Evolutionary conservation across 2,329 filamentous ascomycete genomes (phyloP), one percentile per base, ranked within the genome.

Genomic region (Colletotrichum euphorbiae): DNA sequence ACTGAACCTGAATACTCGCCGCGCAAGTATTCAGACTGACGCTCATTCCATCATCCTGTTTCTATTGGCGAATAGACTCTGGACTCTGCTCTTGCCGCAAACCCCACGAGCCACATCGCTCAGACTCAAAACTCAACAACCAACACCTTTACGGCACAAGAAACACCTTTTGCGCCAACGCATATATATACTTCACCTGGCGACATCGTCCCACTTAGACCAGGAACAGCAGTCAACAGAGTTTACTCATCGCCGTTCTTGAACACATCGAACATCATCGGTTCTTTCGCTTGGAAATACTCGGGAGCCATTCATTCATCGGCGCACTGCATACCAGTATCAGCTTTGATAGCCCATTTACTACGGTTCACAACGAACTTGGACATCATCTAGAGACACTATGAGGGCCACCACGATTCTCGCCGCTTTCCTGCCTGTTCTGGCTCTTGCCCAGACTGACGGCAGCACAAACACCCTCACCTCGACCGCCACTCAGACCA

Each of bases 341-440:
- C 71, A 71, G 71, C 73, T 72, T 71, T 76, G 70, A 70, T 67
- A 69, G 71, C 28, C 28, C 59, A 56, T 57, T 67, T 40, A 59
- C 38, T 24, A 56, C 51, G 57, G 67, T 40, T 55, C 56, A 8
- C 7, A 66, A 56, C 50, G 42, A 51, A 55, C 48, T 57, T 73
- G 60, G 48, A 55, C 52, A 58, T 69, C 62, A 42, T 21, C 52
- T 24, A 66, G 59, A 69, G 67, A 71, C 73, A 77, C 67, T 62
- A 82, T 82, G 80, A 79, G 80, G 52, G 73, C 80, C 72, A 75
- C 76, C 51, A 77, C 82, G 33, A 73, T 88, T 69, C 66, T 84
- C 74, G 76, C 85, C 69, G 82, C 83, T 69, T 75, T 84, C 70
- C 81, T 89, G 75, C 86, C 87, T 73, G 80, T 86, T 60, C 75